Evolutionary conservation across 2,329 filamentous ascomycete species (phyloP), one percentile per base, ranked within the genome.

Genomic region (Exophiala dermatitidis): DNA sequence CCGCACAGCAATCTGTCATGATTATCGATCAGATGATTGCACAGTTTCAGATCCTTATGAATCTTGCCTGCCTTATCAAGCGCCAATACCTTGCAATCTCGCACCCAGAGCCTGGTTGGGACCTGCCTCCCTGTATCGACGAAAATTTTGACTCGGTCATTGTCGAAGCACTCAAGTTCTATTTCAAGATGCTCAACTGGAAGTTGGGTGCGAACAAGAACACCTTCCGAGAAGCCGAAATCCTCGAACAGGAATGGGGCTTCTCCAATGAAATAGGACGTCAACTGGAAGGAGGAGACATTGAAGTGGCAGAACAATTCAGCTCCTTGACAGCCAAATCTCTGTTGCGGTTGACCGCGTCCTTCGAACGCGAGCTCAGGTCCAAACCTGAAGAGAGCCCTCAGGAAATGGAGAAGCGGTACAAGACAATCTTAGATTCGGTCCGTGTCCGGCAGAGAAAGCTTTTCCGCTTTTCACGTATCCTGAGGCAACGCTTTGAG

Each of bases 121-220:
- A 97, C 63, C 73, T 97, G 50, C 93, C 93, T 2, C 89, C 90
- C 5, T 96, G 90, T 70, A 94, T 98, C 60, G 93, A 97, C 66
- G 93, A 98, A 67, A 89, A 89, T 40, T 98, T 97, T 65, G 93
- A 97, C 67, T 80, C 85, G 33, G 88, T 94, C 12, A 88, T 97
- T 6, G 72, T 98, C 41, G 91, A 96, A 65, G 90, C 91, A 0
- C 76, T 98, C 62, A 94, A 91, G 68, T 97, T 95, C 69, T 98
- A 98, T 71, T 98, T 98, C 78, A 93, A 91, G 69, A 90, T 98
- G 80, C 77, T 98, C 42, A 96, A 97, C 67, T 97, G 90, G 89
- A 97, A 97, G 70, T 76, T 98, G 49, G 90, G 87, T 63, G 88
- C 90, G 52, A 97, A 97, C 75, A 97, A 96, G 69, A 98, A 97